Conservation (phyloP, 2,329 filamentous ascomycete species). For the Neodidymelliopsis sp. region DNA sequence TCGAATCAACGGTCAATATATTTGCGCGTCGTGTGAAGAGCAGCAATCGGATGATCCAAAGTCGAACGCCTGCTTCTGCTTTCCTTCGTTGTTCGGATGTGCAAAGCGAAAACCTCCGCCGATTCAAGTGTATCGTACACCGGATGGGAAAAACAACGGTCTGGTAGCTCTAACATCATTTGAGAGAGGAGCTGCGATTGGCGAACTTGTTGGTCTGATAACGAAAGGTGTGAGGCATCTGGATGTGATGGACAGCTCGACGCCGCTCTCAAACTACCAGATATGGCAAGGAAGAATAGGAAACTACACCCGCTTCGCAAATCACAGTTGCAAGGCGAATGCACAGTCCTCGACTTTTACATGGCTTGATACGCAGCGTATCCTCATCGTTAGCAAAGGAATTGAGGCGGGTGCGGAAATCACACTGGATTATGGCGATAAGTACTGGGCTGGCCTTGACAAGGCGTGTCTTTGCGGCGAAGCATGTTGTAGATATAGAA, state of each 20-base stretch:
- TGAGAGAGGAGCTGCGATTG: conserved; percentile 61
- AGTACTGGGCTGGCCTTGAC: conserved; percentile 64
- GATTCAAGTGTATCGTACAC: conserved; percentile 62
- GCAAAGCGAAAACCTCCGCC: conserved; percentile 51
- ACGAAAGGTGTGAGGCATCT: conserved; percentile 61
- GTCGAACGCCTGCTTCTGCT: conserved; percentile 61
- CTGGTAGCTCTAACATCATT: conserved; percentile 57
- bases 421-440: conserved; percentile 66
- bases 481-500: conserved; percentile 58
- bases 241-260: conserved; percentile 62
- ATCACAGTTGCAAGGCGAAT: conserved; percentile 66
- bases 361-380: conserved; percentile 64
- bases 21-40: conserved; percentile 57
- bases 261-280: conserved; percentile 63
- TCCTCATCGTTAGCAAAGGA: conserved; percentile 64
- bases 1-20: conserved; percentile 38
- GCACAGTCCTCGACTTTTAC: conserved; percentile 64
- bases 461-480: conserved; percentile 65
- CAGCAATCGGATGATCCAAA: conserved; percentile 60
- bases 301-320: conserved; percentile 67
- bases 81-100: conserved; percentile 60
- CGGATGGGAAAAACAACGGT: conserved; percentile 63
- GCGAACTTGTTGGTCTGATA: conserved; percentile 64
- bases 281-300: conserved; percentile 65
- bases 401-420: conserved; percentile 62